phyloP scores from a whole-genome alignment of 805 yeast species.

The Candida ficus region DNA sequence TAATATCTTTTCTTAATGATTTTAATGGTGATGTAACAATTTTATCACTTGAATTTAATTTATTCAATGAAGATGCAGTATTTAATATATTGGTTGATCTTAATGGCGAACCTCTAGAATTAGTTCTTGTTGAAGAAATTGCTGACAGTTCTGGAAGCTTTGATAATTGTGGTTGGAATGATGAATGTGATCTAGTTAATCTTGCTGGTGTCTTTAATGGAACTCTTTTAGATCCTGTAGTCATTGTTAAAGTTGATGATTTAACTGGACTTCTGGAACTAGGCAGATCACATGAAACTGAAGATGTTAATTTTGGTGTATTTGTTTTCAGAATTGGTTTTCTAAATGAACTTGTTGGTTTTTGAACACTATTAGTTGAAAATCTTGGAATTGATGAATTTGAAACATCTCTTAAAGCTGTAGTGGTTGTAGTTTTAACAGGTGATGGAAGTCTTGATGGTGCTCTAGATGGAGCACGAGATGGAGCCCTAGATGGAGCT shows the following conservation, averaged over 20 bases:
- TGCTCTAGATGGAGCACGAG: conserved; percentile 16
- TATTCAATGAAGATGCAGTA: conserved; percentile 3
- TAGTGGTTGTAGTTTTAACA: conserved; percentile 7
- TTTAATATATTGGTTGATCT: conserved; percentile 13
- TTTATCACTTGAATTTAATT: conserved; percentile 6
- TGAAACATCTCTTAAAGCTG: neutral
- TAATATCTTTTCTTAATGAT: conserved; percentile 12
- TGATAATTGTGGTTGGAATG: conserved; percentile 21
- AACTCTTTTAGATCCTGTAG: conserved; percentile 7
- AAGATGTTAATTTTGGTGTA: conserved; percentile 11
- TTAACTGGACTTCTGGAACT: conserved; percentile 13
- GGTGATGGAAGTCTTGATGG: conserved; percentile 21
- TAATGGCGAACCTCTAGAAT: conserved; percentile 13
- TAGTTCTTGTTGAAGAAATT: conserved; percentile 11
- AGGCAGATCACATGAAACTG: conserved; percentile 14
- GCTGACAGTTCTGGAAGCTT: conserved; percentile 12
- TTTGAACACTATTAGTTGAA: conserved; percentile 16
- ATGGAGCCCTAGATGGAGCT: conserved; percentile 17
- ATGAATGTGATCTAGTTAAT: conserved; percentile 17
- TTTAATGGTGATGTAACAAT: conserved; percentile 25
- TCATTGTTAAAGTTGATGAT: conserved; percentile 5
- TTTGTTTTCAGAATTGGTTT: conserved; percentile 10
- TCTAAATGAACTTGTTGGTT: conserved; percentile 13
- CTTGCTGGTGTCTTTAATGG: conserved; percentile 10
- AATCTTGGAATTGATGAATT: conserved; percentile 4